Base-by-base conservation (phyloP, 768 basidiomycete genomes). In the Russula compacta region DNA sequence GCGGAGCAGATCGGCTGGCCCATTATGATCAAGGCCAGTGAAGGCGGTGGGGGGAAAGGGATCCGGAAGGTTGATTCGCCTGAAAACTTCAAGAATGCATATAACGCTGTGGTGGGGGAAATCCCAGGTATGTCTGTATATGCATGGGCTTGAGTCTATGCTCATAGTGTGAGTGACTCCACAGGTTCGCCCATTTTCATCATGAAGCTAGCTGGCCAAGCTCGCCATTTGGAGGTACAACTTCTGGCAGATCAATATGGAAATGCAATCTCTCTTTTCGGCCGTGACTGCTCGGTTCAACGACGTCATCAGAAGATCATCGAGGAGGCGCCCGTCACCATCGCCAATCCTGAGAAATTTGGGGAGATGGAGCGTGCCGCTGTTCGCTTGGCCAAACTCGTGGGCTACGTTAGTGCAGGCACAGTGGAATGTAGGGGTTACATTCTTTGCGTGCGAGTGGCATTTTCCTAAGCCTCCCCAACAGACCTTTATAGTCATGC, bases 291-390 rank as follows among this genome's bases (percentile, higher is more conserved):
- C 73, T 99, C 97, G 59, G 97, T 99, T 50, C 97, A 99, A 74
- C 89, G 97, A 68, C 89, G 97, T 58, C 97, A 99, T 74, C 97
- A 99, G 74, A 99, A 99, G 79, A 99, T 99, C 68, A 99, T 99
- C 64, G 97, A 99, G 75, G 97, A 99, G 73, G 97, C 97, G 2
- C 97, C 97, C 9, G 95, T 99, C 39, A 98, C 95, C 4, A 98
- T 99, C 66, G 97, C 97, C 8, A 86, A 85, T 64, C 86, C 87
- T 46, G 86, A 90, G 19, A 93, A 83, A 7, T 98, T 98, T 68
- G 93, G 95, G 72, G 77, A 94, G 74, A 99, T 99, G 97, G 97
- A 98, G 71, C 91, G 94, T 64, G 95, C 97, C 14, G 97, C 97
- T n/a, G 97, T 99, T 49, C 87, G 97, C 67, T 79, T 99, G n/a